Conservation (phyloP, 768 basidiomycete genomes). For the Stropharia rugosoannulata region DNA sequence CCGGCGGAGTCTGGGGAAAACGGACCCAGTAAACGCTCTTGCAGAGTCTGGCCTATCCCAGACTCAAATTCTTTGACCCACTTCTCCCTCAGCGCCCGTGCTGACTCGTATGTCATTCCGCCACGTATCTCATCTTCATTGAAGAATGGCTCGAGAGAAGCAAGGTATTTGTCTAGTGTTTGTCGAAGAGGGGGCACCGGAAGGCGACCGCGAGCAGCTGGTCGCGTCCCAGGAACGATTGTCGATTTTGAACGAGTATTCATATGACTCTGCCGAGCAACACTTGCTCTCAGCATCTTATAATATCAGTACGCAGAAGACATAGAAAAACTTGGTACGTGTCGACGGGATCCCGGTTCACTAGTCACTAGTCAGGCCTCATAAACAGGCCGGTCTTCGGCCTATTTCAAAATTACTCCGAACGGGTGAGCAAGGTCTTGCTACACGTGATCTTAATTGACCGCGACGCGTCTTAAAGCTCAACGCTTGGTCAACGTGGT, state of each 20-base stretch:
- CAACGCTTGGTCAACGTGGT: too few species aligned
- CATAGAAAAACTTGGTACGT: not conserved
- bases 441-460: too few species aligned
- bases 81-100: conserved; percentile 52
- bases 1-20: conserved; percentile 11
- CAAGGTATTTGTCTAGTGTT: conserved; percentile 76
- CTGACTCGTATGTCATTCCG: conserved; percentile 47
- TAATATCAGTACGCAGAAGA: not conserved
- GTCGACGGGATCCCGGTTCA: too few species aligned
- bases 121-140: conserved; percentile 69
- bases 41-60: conserved; percentile 67
- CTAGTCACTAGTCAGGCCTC: too few species aligned
- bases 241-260: conserved; percentile 19
- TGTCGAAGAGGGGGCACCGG: conserved; percentile 79
- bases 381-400: too few species aligned
- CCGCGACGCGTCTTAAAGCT: too few species aligned
- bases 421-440: too few species aligned
- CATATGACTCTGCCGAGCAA: conserved; percentile 18
- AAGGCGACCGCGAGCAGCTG: conserved; percentile 57
- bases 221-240: conserved; percentile 14
- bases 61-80: conserved; percentile 69
- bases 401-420: too few species aligned
- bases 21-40: conserved; percentile 74
- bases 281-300: conserved; percentile 23
- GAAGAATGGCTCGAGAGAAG: conserved; percentile 76